phyloP scores from a whole-genome alignment of 1,284 basidiomycete species.

The Ganoderma lingzhi region DNA sequence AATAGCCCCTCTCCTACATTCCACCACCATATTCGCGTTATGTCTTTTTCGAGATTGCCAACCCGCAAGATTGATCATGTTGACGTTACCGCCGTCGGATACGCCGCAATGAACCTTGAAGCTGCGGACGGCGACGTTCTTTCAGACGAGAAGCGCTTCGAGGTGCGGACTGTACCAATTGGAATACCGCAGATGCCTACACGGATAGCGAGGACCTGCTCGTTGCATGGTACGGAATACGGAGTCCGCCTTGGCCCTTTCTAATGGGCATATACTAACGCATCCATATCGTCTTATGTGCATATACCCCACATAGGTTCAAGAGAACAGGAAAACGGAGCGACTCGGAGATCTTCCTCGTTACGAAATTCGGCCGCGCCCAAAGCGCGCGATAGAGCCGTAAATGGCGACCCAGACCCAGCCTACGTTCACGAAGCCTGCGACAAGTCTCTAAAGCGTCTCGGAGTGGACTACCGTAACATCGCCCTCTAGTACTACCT shows the following conservation, averaged over 20 bases:
- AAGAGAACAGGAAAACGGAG: constrained; percentile 30
- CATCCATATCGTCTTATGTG: neutral
- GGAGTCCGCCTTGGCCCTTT: no score
- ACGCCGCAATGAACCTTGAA: constrained; percentile 41
- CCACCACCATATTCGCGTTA: neutral
- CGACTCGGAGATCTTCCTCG: constrained; percentile 54
- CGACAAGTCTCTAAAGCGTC: neutral
- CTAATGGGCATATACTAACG: neutral
- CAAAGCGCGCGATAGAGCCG: neutral
- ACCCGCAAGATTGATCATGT: constrained; percentile 21
- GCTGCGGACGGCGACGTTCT: constrained; percentile 34
- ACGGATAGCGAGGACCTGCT: constrained; percentile 41
- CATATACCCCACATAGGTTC: constrained; percentile 38
- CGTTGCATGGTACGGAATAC: constrained; percentile 38
- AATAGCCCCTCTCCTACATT: neutral
- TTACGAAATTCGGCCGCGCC: constrained; percentile 51
- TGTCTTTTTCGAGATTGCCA: neutral
- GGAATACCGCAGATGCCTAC: constrained; percentile 44
- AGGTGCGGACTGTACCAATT: constrained; percentile 39
- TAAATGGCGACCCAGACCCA: constrained; percentile 36
- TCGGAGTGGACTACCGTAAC: neutral
- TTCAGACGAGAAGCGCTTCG: constrained; percentile 41
- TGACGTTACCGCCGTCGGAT: constrained; percentile 39
- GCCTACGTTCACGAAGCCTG: constrained; percentile 44
- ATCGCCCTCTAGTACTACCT: no score